Evolutionary conservation across 805 yeast genomes (phyloP).

Genomic region (Nakazawaea sp.): DNA sequence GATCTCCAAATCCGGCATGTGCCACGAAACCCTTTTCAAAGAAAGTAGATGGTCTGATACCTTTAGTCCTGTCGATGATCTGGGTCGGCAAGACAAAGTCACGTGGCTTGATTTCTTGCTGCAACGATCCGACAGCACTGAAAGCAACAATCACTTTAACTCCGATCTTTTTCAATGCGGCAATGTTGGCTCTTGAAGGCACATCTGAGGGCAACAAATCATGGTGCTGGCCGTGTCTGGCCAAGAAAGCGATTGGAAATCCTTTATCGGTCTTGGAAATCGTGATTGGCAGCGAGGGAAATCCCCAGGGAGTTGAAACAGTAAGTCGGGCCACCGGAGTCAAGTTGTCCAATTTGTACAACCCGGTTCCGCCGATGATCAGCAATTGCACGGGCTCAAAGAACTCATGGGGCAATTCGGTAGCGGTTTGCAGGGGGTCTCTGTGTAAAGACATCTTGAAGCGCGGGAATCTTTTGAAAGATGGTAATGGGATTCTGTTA

Average conservation of each 20-base stretch:
- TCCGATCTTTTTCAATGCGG: conserved; percentile 85
- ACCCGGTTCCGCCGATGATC: conserved; percentile 97
- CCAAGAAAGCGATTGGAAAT: conserved; percentile 85
- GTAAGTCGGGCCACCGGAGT: conserved; percentile 81
- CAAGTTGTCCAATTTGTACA: conserved; percentile 76
- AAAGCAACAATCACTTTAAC: conserved; percentile 87
- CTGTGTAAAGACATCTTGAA: conserved; percentile 9
- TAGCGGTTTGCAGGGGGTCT: neutral
- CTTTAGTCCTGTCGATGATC: conserved; percentile 94
- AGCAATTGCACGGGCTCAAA: conserved; percentile 72
- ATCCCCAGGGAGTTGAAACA: conserved; percentile 94
- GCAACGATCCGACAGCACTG: conserved; percentile 94
- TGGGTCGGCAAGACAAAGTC: conserved; percentile 97
- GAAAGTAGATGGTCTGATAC: conserved; percentile 83
- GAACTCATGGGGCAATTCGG: conserved; percentile 44
- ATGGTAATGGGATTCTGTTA: conserved; percentile 5
- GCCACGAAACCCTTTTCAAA: conserved; percentile 93
- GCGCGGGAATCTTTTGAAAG: neutral
- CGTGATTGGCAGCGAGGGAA: conserved; percentile 90
- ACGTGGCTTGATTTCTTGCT: conserved; percentile 82
- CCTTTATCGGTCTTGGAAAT: conserved; percentile 73
- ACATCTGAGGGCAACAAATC: conserved; percentile 88
- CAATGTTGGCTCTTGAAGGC: conserved; percentile 90
- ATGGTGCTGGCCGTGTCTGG: conserved; percentile 91
- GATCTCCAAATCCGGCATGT: conserved; percentile 96